Conservation (phyloP, 2,329 filamentous ascomycete genomes). For the Ophiostoma piceae region DNA sequence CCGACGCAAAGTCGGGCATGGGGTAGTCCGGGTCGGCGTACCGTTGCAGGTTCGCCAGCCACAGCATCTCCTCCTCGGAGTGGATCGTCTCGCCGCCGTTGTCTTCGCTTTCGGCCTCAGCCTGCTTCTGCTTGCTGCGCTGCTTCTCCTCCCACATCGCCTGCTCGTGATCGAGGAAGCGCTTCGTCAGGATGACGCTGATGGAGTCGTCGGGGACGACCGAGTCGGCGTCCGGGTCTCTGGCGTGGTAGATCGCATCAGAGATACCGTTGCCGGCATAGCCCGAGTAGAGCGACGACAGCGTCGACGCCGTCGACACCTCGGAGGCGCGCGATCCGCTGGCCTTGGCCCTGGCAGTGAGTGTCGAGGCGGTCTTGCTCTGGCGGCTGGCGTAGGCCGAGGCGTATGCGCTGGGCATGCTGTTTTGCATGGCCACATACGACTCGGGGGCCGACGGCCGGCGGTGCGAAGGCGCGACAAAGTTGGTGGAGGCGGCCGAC, state of each 20-base stretch:
- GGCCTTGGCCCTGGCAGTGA: conserved; percentile 1
- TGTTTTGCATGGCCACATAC: conserved; percentile 21
- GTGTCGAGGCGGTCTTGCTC: not conserved
- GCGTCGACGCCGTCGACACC: not conserved
- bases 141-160: conserved; percentile 4
- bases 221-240: not conserved
- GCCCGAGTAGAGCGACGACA: not conserved
- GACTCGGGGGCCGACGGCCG: conserved; percentile 15
- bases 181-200: conserved; percentile 17
- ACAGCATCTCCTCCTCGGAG: not conserved
- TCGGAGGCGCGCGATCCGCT: not conserved
- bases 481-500: conserved; percentile 11
- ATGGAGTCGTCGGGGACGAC: conserved; percentile 27
- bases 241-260: not conserved
- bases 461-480: conserved; percentile 2
- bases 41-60: not conserved
- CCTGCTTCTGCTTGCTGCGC: not conserved
- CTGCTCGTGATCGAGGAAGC: not conserved
- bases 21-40: not conserved
- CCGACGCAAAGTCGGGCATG: not conserved
- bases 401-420: not conserved
- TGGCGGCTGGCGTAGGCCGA: not conserved
- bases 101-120: not conserved
- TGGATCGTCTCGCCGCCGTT: not conserved
- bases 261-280: conserved; percentile 5